Conservation (phyloP, 345 rosid genomes). For the Acer campestre region DNA sequence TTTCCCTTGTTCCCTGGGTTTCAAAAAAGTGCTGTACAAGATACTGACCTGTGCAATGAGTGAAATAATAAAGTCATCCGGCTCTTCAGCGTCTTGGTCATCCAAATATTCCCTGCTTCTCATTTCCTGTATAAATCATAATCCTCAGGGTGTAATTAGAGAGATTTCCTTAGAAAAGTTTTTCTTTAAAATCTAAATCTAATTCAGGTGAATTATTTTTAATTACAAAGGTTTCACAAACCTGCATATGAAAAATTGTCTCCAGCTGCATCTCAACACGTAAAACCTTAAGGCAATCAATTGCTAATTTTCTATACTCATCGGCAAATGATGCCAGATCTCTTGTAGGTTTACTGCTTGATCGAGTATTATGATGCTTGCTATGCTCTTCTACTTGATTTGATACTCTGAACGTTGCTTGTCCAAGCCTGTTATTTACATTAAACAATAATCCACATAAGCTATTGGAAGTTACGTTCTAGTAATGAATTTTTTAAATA, state of each 20-base stretch:
- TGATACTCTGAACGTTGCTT: conserved; percentile 49
- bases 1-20: neutral
- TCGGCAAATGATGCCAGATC: conserved; percentile 81
- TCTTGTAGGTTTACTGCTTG: conserved; percentile 42
- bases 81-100: conserved; percentile 97
- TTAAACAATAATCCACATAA: conserved; percentile 15
- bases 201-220: conserved; percentile 1
- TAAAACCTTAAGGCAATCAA: conserved; percentile 94
- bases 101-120: conserved; percentile 80
- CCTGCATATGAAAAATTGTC: conserved; percentile 94
- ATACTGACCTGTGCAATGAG: conserved; percentile 81
- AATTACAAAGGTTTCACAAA: conserved; percentile 31
- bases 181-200: neutral
- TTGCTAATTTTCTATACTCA: conserved; percentile 90
- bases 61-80: conserved; percentile 90
- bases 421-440: conserved; percentile 64
- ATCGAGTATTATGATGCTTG: conserved; percentile 43
- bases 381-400: conserved; percentile 55
- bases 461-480: conserved; percentile 9
- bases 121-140: conserved; percentile 74
- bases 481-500: conserved; percentile 16
- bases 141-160: conserved; percentile 24
- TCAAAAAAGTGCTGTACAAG: conserved; percentile 11
- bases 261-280: conserved; percentile 99
- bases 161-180: conserved; percentile 18